Percentiles rank a stretch among this genome's conserved stretches.
These are phyloP conservation scores for Paratrypanosoma confusum DNA, from an alignment of 208 protist genomes.

Conservation along the genomic window DNA sequence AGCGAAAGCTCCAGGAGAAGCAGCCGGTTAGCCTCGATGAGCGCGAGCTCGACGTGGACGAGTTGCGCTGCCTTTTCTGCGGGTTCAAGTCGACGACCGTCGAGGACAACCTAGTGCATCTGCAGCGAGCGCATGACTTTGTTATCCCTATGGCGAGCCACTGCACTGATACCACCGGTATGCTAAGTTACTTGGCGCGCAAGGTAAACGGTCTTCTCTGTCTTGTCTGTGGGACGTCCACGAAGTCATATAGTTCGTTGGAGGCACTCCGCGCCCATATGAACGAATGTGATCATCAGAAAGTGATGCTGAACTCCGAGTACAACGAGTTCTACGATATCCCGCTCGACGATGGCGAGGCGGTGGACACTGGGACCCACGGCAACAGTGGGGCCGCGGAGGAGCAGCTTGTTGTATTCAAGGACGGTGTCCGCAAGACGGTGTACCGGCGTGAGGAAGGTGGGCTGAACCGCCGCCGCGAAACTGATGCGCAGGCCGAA, in stretches of 20 bases:
- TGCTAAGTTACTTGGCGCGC: slow-evolving; percentile 70
- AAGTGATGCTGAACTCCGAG: slow-evolving; percentile 61
- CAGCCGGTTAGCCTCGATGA: slow-evolving; percentile 45
- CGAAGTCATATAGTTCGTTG: slow-evolving; percentile 51
- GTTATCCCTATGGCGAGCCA: slow-evolving; percentile 52
- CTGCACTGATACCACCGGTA: slow-evolving; percentile 45
- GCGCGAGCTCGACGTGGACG: slow-evolving; percentile 66
- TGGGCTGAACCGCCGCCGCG: slow-evolving; percentile 51
- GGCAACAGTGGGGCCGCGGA: slow-evolving; percentile 24
- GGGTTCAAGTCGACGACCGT: slow-evolving; percentile 32
- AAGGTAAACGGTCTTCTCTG: slow-evolving; percentile 84
- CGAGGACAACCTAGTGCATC: slow-evolving; percentile 52
- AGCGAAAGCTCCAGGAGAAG: slow-evolving; percentile 15
- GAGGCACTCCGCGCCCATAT: slow-evolving; percentile 78
- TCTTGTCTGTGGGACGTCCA: slow-evolving; percentile 80
- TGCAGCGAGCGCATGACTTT: slow-evolving; percentile 55
- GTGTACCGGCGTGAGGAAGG: slow-evolving; percentile 54
- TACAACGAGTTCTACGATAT: slow-evolving; percentile 79
- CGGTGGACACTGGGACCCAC: slow-evolving; percentile 22
- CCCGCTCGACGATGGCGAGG: slow-evolving; percentile 43
- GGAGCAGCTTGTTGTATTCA: slow-evolving; percentile 16
- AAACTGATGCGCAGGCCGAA: slow-evolving; percentile 40
- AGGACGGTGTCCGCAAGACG: slow-evolving; percentile 4
- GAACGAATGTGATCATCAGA: slow-evolving; percentile 69
- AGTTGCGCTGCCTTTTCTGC: slow-evolving; percentile 78